Percentiles rank a stretch among this genome's conserved stretches.
phyloP scores from a whole-genome alignment of 2,329 filamentous ascomycete species.

The Phyllosticta citrichinensis region DNA sequence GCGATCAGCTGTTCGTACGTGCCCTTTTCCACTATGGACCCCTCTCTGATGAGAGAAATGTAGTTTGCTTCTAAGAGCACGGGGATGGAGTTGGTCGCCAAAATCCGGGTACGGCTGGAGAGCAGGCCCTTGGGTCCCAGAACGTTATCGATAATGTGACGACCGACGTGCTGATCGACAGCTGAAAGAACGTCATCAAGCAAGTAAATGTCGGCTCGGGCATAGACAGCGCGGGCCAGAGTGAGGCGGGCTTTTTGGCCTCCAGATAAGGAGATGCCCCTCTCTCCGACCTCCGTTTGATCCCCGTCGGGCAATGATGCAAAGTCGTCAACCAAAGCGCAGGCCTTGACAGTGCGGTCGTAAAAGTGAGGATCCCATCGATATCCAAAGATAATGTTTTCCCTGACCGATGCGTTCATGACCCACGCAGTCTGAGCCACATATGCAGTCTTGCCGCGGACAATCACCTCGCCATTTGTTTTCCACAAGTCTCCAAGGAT shows the following conservation, averaged over 20 bases:
- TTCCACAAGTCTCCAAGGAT: conserved; percentile 92
- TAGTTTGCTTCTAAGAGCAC: conserved; percentile 84
- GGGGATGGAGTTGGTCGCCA: conserved; percentile 91
- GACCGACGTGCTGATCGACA: conserved; percentile 95
- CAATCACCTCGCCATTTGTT: conserved; percentile 67
- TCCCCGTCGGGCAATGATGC: conserved; percentile 88
- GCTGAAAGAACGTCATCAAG: conserved; percentile 91
- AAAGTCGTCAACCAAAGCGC: conserved; percentile 85
- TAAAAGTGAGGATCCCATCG: conserved; percentile 91
- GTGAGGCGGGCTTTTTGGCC: conserved; percentile 93
- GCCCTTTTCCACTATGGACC: conserved; percentile 74
- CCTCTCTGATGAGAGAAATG: conserved; percentile 75
- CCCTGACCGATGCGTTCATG: conserved; percentile 93
- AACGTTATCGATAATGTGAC: conserved; percentile 90
- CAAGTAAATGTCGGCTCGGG: conserved; percentile 90
- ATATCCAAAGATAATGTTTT: conserved; percentile 96
- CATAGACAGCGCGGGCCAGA: conserved; percentile 87
- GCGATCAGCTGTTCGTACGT: conserved; percentile 86
- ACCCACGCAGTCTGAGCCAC: conserved; percentile 92
- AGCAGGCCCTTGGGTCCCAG: conserved; percentile 77
- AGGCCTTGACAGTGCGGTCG: conserved; percentile 82
- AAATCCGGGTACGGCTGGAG: conserved; percentile 74
- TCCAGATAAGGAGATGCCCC: conserved; percentile 89
- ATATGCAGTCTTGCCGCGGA: conserved; percentile 79
- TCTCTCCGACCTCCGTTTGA: conserved; percentile 90